These are phyloP conservation scores for Mycena maculata DNA, from an alignment of 768 basidiomycete genomes.

Conservation along the genomic window DNA sequence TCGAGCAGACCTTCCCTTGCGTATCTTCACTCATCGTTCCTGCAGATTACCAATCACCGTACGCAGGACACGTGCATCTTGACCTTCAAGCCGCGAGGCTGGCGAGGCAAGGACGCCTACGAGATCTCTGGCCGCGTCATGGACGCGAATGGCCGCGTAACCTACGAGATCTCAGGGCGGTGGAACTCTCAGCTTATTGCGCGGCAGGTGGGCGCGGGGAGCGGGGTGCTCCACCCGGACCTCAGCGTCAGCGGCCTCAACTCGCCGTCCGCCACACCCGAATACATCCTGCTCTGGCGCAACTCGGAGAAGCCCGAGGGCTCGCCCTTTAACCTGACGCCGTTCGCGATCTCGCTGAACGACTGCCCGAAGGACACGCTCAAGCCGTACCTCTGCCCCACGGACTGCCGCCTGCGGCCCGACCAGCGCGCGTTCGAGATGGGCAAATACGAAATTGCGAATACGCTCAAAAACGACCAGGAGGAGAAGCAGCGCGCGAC, in stretches of 20 bases:
- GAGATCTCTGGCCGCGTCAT: conserved; percentile 91
- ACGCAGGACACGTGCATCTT: conserved; percentile 89
- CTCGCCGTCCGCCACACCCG: conserved; percentile 60
- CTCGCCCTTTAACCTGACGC: conserved; percentile 95
- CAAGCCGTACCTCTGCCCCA: conserved; percentile 81
- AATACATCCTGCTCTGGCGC: conserved; percentile 91
- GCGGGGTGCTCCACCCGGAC: conserved; percentile 78
- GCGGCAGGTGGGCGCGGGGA: conserved; percentile 71
- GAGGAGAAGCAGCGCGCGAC: conserved; percentile 87
- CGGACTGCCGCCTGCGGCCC: conserved; percentile 92
- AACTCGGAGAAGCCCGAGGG: conserved; percentile 84
- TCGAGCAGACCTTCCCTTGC: conserved; percentile 10
- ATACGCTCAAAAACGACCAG: conserved; percentile 79
- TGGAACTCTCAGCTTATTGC: conserved; percentile 97
- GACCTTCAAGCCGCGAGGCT: conserved; percentile 96
- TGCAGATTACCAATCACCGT: conserved; percentile 86
- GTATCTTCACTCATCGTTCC: conserved; percentile 11
- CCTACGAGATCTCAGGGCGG: conserved; percentile 92
- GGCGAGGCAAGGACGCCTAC: conserved; percentile 91
- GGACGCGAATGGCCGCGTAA: conserved; percentile 70
- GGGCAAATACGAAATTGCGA: conserved; percentile 87
- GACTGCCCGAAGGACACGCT: conserved; percentile 82
- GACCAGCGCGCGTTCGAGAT: conserved; percentile 96
- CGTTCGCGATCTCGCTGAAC: conserved; percentile 93
- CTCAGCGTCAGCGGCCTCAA: conserved; percentile 62